Conservation (phyloP, 2,329 filamentous ascomycete genomes). For the Hypoxylon sp. region DNA sequence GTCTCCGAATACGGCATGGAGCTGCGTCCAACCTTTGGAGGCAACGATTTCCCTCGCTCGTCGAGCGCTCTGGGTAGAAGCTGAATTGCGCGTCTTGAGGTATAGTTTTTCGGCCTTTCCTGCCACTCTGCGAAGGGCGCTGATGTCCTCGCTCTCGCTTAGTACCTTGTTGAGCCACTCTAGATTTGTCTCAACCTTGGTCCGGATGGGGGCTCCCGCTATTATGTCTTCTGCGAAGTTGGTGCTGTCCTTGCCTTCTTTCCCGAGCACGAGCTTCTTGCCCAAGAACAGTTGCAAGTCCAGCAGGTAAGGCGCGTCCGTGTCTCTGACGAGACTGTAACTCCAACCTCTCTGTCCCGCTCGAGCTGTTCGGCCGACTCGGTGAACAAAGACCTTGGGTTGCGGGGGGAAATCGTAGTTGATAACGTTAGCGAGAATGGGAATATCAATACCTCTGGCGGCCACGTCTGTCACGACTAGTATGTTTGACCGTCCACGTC, state of each 20-base stretch:
- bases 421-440: conserved; percentile 93
- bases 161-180: conserved; percentile 87
- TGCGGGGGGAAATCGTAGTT: conserved; percentile 99
- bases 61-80: conserved; percentile 89
- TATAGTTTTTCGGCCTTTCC: conserved; percentile 93
- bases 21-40: conserved; percentile 73
- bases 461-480: conserved; percentile 97
- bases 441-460: conserved; percentile 96
- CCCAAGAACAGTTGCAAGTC: conserved; percentile 95
- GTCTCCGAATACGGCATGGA: conserved; percentile 82
- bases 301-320: conserved; percentile 89
- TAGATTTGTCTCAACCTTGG: conserved; percentile 75
- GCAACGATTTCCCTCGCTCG: conserved; percentile 79
- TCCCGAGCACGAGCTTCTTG: conserved; percentile 80
- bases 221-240: conserved; percentile 86
- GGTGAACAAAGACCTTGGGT: conserved; percentile 95
- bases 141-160: conserved; percentile 77
- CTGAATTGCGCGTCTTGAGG: conserved; percentile 85
- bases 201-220: conserved; percentile 77
- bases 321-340: conserved; percentile 88
- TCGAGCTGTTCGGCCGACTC: conserved; percentile 93
- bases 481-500: conserved; percentile 84
- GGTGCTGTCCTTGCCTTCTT: conserved; percentile 62
- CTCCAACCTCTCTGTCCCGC: conserved; percentile 93
- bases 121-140: conserved; percentile 74